A percentile compares a stretch with the other conserved stretches of the same genome.
These are phyloP conservation scores for Chaetomiaceae sp. DNA, from an alignment of 2,329 filamentous ascomycete species.

Conservation along the genomic window DNA sequence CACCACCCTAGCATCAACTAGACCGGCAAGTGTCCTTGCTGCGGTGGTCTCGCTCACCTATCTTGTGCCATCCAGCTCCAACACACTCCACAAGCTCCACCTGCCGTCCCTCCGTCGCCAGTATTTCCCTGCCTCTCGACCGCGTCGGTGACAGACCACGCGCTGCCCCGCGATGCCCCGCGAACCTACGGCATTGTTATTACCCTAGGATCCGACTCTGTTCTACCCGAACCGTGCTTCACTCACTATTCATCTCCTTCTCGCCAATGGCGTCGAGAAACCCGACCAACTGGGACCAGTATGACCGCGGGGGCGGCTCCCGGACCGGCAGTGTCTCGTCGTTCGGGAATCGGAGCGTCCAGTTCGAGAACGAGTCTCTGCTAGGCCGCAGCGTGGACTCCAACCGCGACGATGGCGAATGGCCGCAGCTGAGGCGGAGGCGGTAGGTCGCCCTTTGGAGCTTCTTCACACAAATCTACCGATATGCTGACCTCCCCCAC, in stretches of 20 bases:
- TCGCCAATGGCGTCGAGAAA: slow-evolving; percentile 28
- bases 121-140: slow-evolving; percentile 2
- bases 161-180: slow-evolving; percentile 3
- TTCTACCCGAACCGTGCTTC: not conserved
- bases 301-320: slow-evolving; percentile 39
- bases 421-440: slow-evolving; percentile 29
- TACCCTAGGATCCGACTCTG: not conserved
- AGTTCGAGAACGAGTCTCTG: slow-evolving; percentile 41
- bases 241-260: not conserved
- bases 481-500: not conserved
- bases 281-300: slow-evolving; percentile 42
- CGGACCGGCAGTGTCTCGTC: slow-evolving; percentile 37
- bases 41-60: no score
- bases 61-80: no score
- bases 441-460: slow-evolving; percentile 31
- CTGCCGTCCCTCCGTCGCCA: not conserved
- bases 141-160: slow-evolving; percentile 5
- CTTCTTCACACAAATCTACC: not conserved
- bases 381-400: slow-evolving; percentile 34
- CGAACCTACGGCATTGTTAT: not conserved
- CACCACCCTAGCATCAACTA: no score
- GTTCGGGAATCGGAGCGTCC: slow-evolving; percentile 35
- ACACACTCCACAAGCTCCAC: slow-evolving; percentile 11
- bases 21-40: no score
- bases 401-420: slow-evolving; percentile 30